A percentile compares a stretch with the other conserved stretches of the same genome.
Conservation (phyloP, 2,329 filamentous ascomycete genomes). For the Zymoseptoria pseudotritici region DNA sequence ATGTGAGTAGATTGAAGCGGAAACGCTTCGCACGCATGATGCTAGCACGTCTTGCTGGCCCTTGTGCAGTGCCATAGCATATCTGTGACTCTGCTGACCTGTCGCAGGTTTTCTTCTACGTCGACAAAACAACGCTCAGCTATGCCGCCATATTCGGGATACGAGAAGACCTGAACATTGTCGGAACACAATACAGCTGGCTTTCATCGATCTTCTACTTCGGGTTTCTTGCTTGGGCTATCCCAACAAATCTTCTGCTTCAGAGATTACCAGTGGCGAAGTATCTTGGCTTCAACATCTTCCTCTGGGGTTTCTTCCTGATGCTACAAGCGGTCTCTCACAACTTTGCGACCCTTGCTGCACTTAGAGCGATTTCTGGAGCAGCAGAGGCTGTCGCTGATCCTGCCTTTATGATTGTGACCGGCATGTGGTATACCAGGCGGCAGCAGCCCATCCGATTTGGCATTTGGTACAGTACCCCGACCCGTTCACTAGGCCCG, state of each 20-base stretch:
- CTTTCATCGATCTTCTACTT: constrained; percentile 46
- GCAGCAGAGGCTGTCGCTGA: constrained; percentile 51
- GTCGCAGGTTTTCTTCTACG: constrained; percentile 26
- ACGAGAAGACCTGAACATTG: constrained; percentile 49
- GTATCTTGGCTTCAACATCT: constrained; percentile 50
- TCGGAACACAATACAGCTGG: constrained; percentile 54
- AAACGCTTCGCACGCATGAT: background rate
- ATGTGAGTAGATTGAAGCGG: constrained; percentile 11
- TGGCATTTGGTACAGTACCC: constrained; percentile 46
- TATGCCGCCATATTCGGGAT: constrained; percentile 62
- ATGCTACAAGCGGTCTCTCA: constrained; percentile 29
- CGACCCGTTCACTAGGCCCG: no score
- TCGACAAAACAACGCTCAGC: constrained; percentile 48
- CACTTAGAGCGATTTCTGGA: constrained; percentile 50
- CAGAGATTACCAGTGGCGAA: constrained; percentile 46
- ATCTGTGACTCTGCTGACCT: background rate
- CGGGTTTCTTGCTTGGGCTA: constrained; percentile 48
- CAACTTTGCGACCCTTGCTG: constrained; percentile 49
- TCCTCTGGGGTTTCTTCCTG: constrained; percentile 46
- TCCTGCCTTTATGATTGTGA: constrained; percentile 58
- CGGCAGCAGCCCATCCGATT: constrained; percentile 56
- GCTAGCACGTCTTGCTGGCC: background rate
- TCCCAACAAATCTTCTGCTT: constrained; percentile 48
- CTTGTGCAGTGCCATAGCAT: background rate
- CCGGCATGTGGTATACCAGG: constrained; percentile 58